Evolutionary conservation across 2,329 filamentous ascomycete genomes (phyloP), one percentile per base, ranked within the genome.

Genomic region (Apiospora marii): DNA sequence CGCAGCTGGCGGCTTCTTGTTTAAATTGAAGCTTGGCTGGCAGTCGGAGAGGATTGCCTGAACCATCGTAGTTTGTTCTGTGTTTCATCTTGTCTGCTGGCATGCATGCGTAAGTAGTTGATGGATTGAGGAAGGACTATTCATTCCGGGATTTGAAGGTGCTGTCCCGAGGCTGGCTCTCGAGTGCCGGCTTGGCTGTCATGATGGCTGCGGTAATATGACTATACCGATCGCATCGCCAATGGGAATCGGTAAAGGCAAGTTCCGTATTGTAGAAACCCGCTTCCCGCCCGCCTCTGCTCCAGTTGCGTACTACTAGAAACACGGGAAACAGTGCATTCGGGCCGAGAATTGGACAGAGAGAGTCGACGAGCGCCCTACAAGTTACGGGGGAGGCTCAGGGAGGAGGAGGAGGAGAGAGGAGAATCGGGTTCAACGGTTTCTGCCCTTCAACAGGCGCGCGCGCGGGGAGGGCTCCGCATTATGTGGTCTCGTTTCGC

Each of bases 161-260:
- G 37, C 8, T 41, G 10, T 41, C 37, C 37, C 37, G 37, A 41
- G 37, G 37, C 37, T 41, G n/a, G 30, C 53, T 61, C 16, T 30
- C 53, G 53, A 37, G 16, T 37, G 53, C 53, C 53, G 53, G 34
- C 58, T 41, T 64, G 19, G 58, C 58, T 13, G 13, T 30, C 8
- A 10, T 22, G 34, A n/a, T n/a, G 58, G n/a, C n/a, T n/a, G 7
- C 48, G n/a, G 30, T n/a, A 64, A 41, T 12, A 41, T 41, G 58
- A 64, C 12, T 34, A 8, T 30, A 41, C 41, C 34, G 58, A 64
- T 64, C 34, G 58, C 41, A 64, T 41, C 58, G 58, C 58, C 19
- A 64, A 64, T 61, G 53, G 53, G 53, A 37, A 61, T 61, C 53
- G 53, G 53, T 19, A 37, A 34, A 61, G 58, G 58, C 58, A 64